Conservation (phyloP, 352 stramenopile genomes). For the Globisporangium paroecandrum region DNA sequence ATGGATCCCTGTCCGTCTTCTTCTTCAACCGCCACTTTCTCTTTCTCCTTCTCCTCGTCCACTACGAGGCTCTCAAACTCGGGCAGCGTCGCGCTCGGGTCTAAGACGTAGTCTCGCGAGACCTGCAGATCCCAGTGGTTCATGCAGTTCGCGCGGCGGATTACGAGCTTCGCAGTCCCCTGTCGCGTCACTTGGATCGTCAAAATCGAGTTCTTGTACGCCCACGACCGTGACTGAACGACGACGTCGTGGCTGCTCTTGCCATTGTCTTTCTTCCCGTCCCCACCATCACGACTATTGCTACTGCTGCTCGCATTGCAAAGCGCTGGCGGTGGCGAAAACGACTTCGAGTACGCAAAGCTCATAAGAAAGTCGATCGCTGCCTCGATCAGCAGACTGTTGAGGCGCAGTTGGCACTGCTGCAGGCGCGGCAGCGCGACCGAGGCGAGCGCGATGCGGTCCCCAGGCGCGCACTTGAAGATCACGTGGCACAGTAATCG, state of each 20-base stretch:
- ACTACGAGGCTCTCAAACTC: not conserved
- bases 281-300: not conserved
- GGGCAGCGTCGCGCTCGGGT: conserved; percentile 2
- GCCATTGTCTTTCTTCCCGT: conserved; percentile 7
- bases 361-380: conserved; percentile 81
- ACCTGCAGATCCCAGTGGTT: conserved; percentile 42
- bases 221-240: conserved; percentile 35
- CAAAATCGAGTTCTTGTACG: conserved; percentile 51
- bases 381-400: conserved; percentile 53
- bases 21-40: not conserved
- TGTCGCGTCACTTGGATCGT: conserved; percentile 39
- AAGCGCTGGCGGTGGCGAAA: conserved; percentile 34
- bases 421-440: conserved; percentile 54
- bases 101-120: conserved; percentile 20
- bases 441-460: conserved; percentile 46
- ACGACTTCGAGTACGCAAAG: conserved; percentile 58
- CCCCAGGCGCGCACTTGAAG: conserved; percentile 32
- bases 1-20: not conserved
- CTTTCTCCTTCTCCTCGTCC: not conserved
- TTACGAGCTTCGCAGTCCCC: conserved; percentile 31
- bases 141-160: conserved; percentile 53
- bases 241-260: not conserved
- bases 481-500: conserved; percentile 65
- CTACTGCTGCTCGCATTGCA: conserved; percentile 9
- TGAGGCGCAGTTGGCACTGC: conserved; percentile 30